Evolutionary conservation across 169 alveolate species (phyloP), one percentile per base, ranked within the genome.

Genomic region (Miamiensis avidus): DNA sequence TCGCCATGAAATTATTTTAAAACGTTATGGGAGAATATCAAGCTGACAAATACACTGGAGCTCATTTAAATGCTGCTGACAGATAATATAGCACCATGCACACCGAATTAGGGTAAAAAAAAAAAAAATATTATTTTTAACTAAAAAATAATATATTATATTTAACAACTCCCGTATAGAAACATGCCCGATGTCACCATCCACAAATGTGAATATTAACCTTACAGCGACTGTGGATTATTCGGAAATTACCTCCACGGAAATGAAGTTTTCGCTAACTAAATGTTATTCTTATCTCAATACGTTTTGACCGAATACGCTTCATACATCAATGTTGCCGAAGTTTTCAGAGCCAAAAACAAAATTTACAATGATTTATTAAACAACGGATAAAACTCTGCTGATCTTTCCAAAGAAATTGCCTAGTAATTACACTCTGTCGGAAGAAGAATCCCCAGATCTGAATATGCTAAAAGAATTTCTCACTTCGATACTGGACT

Each of bases 171-270:
- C 4, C 4, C 20, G 20, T 49, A 11, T 49, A 49, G 69, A 82
- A 91, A 89, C 72, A 82, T 90, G 65, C 94, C 93, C n/a, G 96
- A 93, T 86, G 94, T 93, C 30, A 89, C 94, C 76, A 81, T 75
- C 16, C 87, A 89, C 34, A 86, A 91, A 72, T 86, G 89, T 25
- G 82, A 65, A 77, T 93, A 90, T 81, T 76, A 32, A 29, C 92
- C 94, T 31, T 90, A 89, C 88, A 85, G 93, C 30, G 96, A 92
- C 65, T 75, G 91, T 1, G 96, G 93, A 28, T 78, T 92, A 65
- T 89, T 86, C 75, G 92, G 91, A 69, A 83, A 90, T 84, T 92
- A 92, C 73, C 86, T 92, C 74, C 84, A 64, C 25, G 96, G 96
- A 69, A 90, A 92, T 75, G 96, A 92, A 82, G 91, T 89, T 32